Percentiles rank a stretch among this genome's conserved stretches.
Evolutionary conservation across 345 rosid species (phyloP).

Genomic region (Hibiscus syriacus): DNA sequence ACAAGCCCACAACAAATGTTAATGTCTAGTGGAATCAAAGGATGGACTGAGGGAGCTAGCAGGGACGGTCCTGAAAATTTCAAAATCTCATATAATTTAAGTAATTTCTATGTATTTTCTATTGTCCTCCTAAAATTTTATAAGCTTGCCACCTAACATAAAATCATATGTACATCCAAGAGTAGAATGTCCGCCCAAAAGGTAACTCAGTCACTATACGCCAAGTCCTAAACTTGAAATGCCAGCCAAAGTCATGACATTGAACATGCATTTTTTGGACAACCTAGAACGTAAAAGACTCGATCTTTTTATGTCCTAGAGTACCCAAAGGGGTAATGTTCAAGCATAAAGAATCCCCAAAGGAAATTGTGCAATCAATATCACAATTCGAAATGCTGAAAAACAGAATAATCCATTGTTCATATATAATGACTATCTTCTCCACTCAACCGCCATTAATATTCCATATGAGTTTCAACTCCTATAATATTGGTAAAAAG

Average conservation of each 20-base stretch:
- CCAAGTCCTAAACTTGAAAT: background rate
- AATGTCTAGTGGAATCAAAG: background rate
- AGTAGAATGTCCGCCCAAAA: background rate
- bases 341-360: background rate
- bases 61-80: no score
- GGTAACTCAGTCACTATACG: background rate
- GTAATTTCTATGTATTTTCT: no score
- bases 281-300: background rate
- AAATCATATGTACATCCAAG: no score
- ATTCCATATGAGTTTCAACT: background rate
- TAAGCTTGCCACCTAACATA: no score
- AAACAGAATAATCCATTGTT: background rate
- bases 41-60: no score
- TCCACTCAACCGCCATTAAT: background rate
- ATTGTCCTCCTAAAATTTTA: no score
- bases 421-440: background rate
- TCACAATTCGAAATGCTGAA: background rate
- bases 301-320: background rate
- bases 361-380: background rate
- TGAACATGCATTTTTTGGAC: background rate
- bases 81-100: no score
- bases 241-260: background rate
- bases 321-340: background rate
- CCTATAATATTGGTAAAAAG: no score
- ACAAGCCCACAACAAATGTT: background rate